These are phyloP conservation scores for Rugonectria rugulosa DNA, from an alignment of 2,329 filamentous ascomycete species.

Conservation along the genomic window DNA sequence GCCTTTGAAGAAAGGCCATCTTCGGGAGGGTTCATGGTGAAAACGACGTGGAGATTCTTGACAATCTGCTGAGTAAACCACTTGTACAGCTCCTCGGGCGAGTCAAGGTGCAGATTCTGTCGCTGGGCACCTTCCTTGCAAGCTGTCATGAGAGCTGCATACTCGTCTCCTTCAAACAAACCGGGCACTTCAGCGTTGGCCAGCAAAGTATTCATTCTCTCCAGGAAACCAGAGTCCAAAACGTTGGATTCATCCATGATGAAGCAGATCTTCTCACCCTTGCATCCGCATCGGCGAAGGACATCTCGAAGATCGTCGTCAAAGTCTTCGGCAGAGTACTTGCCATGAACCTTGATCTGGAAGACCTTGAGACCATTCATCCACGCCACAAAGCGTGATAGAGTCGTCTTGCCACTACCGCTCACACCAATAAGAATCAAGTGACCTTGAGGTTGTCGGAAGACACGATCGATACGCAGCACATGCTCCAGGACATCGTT, in stretches of 20 bases:
- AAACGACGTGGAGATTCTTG: constrained; percentile 98
- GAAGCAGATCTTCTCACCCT: constrained; percentile 99
- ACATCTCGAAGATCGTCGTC: constrained; percentile 97
- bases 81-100: constrained; percentile 99
- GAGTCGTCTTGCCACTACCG: constrained; percentile 96
- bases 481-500: constrained; percentile 99
- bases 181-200: constrained; percentile 99
- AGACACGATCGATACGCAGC: constrained; percentile 96
- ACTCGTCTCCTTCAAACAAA: constrained; percentile 98
- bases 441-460: constrained; percentile 97
- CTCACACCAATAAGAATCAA: constrained; percentile 98
- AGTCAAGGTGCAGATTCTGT: constrained; percentile 93
- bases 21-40: constrained; percentile 99
- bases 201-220: constrained; percentile 98
- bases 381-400: constrained; percentile 98
- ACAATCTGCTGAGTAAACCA: constrained; percentile 99
- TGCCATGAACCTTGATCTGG: constrained; percentile 99
- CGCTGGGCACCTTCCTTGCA: constrained; percentile 98
- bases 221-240: constrained; percentile 96
- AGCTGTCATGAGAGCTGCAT: constrained; percentile 97
- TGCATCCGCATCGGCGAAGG: constrained; percentile 91
- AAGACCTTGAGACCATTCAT: constrained; percentile 99
- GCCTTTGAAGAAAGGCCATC: constrained; percentile 95
- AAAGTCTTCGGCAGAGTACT: constrained; percentile 98
- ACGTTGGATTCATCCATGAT: constrained; percentile 99